A percentile compares a stretch with the other conserved stretches of the same genome.
Conservation (phyloP, 129 eudicot genomes). For the Calendula officinalis region DNA sequence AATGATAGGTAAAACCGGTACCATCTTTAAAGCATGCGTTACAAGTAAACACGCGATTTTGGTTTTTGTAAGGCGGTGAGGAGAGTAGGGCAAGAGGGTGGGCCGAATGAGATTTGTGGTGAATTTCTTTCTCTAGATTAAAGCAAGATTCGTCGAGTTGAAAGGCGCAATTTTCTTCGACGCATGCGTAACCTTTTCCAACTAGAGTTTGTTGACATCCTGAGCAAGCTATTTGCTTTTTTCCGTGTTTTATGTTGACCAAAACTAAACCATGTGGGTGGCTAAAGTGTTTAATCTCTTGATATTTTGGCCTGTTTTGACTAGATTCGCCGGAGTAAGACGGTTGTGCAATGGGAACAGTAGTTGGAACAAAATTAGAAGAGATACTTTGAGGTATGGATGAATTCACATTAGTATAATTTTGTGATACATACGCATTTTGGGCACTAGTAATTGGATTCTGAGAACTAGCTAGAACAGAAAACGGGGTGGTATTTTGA, state of each 20-base stretch:
- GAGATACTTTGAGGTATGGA: constrained; percentile 9
- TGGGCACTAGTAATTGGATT: constrained; percentile 20
- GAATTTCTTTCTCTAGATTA: constrained; percentile 31
- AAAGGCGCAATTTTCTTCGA: constrained; percentile 38
- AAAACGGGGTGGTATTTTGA: constrained; percentile 8
- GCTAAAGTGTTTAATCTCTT: constrained; percentile 45
- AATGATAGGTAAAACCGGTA: constrained; percentile 33
- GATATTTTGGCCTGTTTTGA: constrained; percentile 11
- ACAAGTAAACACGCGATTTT: constrained; percentile 34
- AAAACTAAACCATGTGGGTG: constrained; percentile 45
- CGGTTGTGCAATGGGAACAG: constrained; percentile 16
- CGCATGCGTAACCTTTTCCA: constrained; percentile 37
- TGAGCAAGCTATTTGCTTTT: constrained; percentile 35
- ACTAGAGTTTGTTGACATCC: constrained; percentile 39
- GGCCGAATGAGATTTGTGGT: constrained; percentile 46
- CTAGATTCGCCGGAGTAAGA: constrained; percentile 11
- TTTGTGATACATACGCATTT: constrained; percentile 18
- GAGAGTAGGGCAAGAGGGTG: constrained; percentile 43
- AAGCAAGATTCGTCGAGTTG: constrained; percentile 51
- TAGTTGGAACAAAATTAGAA: constrained; percentile 10
- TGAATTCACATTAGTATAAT: constrained; percentile 10
- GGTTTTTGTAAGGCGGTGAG: constrained; percentile 5
- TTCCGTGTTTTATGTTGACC: constrained; percentile 30
- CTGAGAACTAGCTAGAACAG: not conserved
- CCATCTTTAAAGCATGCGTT: constrained; percentile 42